Base-by-base conservation (phyloP, 2,329 filamentous ascomycete species). In the Sphaerulina populicola region DNA sequence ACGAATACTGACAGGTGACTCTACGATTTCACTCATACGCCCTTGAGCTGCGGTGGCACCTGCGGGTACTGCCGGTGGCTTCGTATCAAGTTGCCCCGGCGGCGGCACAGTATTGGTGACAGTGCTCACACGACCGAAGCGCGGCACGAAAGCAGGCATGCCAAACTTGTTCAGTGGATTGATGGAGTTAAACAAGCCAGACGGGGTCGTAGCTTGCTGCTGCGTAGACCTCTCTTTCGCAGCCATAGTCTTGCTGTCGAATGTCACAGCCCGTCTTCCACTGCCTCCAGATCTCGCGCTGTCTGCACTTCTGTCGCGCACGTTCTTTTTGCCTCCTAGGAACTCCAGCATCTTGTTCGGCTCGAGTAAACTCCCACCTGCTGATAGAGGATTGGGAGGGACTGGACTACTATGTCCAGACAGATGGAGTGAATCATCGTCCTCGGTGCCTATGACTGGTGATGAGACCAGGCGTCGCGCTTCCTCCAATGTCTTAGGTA, bases 401-500 rank as follows among this genome's bases (percentile, higher is more conserved):
- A 55, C 51, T 8, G 64, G 63, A 38, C 60, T 64, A 44, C 61
- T 64, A 27, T 68, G 65, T 18, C 64, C 67, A 43, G 67, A 64
- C n/a, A 57, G 39, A 30, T 65, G 81, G 61, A 60, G 30, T 6
- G 55, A 51, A 10, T 59, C 54, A 7, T 58, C 58, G 36, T 59
- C 58, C 27, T 60, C 55, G 9, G 58, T 55, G 27, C 57, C 60
- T 12, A 66, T 66, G 31, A 67, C 41, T 74, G 33, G 85, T 1
- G 85, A 86, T 62, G 82, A 86, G 56, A 98, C 86, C 9, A 98
- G 78, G 66, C 89, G 91, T 42, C 89, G 79, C 12, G 91, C 93
- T 63, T 98, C 93, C 61, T 95, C 93, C 0, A 98, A 74, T 1
- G 93, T 98, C 62, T 88, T 91, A 1, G 93, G 93, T 0, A 94